Evolutionary conservation across 2,329 filamentous ascomycete genomes (phyloP).

Genomic region (Fusarium robinianum): DNA sequence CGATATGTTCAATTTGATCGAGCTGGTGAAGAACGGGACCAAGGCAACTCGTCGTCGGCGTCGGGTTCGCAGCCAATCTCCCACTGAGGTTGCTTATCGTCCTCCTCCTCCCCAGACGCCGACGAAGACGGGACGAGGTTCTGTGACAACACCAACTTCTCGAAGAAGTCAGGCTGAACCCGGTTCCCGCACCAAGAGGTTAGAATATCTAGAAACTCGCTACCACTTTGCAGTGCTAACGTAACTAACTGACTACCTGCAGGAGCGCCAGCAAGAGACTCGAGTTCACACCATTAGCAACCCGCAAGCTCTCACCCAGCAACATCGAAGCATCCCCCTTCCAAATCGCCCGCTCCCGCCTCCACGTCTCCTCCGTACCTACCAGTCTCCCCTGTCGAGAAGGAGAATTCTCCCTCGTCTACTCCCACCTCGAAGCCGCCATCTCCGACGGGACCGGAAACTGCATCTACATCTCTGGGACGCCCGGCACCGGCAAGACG

Average conservation of each 20-base stretch:
- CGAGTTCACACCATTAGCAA: conserved; percentile 94
- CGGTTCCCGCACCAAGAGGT: conserved; percentile 42
- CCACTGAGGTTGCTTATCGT: conserved; percentile 39
- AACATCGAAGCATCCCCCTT: conserved; percentile 84
- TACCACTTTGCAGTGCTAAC: conserved; percentile 4
- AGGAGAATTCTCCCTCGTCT: conserved; percentile 87
- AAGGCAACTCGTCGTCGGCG: conserved; percentile 60
- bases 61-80: conserved; percentile 40
- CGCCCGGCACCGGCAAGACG: conserved; percentile 95
- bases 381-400: conserved; percentile 88
- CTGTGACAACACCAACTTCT: conserved; percentile 40
- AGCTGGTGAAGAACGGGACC: conserved; percentile 71
- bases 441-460: conserved; percentile 92
- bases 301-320: conserved; percentile 76
- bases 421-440: conserved; percentile 89
- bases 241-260: conserved; percentile 59
- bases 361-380: conserved; percentile 94
- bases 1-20: conserved; percentile 67
- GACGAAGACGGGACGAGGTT: conserved; percentile 40
- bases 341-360: conserved; percentile 81
- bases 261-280: conserved; percentile 66
- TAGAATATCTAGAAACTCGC: not conserved
- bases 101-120: conserved; percentile 45
- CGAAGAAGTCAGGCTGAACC: conserved; percentile 39
- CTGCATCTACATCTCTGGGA: conserved; percentile 99